A percentile compares a stretch with the other conserved stretches of the same genome.
Conservation (phyloP, 2,329 filamentous ascomycete species). For the Cladosporium oxysporum region DNA sequence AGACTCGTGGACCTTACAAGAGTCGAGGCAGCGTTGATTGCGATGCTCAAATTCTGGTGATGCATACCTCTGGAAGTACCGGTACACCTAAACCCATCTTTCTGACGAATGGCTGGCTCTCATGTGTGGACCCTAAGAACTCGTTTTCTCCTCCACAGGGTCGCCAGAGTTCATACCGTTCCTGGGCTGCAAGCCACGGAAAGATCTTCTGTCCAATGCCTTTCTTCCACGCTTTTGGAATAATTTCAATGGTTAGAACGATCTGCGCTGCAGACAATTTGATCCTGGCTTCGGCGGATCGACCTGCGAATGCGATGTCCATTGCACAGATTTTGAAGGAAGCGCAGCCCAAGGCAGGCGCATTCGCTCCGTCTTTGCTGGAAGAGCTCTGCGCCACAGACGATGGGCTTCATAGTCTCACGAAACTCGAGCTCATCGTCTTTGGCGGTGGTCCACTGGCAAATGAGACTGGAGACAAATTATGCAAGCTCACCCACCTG, state of each 20-base stretch:
- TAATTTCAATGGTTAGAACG: neutral
- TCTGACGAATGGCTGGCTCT: neutral
- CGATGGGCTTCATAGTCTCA: neutral
- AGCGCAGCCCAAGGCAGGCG: neutral
- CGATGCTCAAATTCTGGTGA: neutral
- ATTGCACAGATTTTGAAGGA: neutral
- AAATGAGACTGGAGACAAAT: neutral
- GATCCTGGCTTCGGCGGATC: neutral
- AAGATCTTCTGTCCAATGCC: neutral
- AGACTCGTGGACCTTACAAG: neutral
- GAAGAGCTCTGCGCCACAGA: neutral
- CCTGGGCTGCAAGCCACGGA: neutral
- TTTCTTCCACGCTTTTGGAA: neutral
- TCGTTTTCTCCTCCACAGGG: neutral
- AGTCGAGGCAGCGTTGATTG: neutral
- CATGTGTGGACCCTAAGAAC: neutral
- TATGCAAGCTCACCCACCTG: neutral
- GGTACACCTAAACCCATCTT: neutral
- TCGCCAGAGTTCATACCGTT: neutral
- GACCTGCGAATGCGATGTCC: neutral
- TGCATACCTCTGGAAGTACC: neutral
- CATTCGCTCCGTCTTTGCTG: neutral
- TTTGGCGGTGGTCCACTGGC: neutral
- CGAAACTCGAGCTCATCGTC: neutral
- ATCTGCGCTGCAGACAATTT: neutral